Conservation (phyloP, 2,329 filamentous ascomycete species). For the Fusarium torulosum region DNA sequence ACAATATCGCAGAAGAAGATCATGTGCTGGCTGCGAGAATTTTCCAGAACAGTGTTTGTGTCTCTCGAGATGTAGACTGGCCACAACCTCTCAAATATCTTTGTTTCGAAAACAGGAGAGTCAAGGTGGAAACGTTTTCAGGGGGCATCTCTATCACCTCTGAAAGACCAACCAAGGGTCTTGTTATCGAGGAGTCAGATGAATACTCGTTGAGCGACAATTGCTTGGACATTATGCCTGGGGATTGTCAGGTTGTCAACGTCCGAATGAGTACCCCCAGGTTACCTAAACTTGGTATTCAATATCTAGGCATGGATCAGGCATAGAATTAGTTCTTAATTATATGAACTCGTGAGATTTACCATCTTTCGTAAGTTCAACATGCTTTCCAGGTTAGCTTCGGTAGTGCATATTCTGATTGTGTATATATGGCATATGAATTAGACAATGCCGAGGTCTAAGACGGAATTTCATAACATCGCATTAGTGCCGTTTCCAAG, state of each 20-base stretch:
- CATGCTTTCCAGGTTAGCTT: no score
- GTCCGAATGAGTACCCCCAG: no score
- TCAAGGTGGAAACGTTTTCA: slow-evolving; percentile 51
- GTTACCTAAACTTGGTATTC: background rate
- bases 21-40: background rate
- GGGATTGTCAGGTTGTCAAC: slow-evolving; percentile 39
- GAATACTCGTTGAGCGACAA: slow-evolving; percentile 66
- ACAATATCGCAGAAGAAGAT: background rate
- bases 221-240: slow-evolving; percentile 69
- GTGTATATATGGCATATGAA: no score
- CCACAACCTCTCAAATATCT: slow-evolving; percentile 73
- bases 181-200: slow-evolving; percentile 64
- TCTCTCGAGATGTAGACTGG: slow-evolving; percentile 63
- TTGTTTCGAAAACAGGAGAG: slow-evolving; percentile 59
- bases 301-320: background rate
- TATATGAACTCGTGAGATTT: no score
- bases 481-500: no score
- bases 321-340: background rate
- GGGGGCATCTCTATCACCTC: slow-evolving; percentile 51
- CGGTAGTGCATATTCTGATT: no score
- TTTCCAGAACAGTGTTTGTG: background rate
- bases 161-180: slow-evolving; percentile 66
- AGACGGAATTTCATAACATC: no score
- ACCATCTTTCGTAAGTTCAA: no score
- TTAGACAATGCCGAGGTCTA: no score